A percentile compares a stretch with the other conserved stretches of the same genome.
Conservation (phyloP, 306 rosid genomes). For the Fragaria iinumae region DNA sequence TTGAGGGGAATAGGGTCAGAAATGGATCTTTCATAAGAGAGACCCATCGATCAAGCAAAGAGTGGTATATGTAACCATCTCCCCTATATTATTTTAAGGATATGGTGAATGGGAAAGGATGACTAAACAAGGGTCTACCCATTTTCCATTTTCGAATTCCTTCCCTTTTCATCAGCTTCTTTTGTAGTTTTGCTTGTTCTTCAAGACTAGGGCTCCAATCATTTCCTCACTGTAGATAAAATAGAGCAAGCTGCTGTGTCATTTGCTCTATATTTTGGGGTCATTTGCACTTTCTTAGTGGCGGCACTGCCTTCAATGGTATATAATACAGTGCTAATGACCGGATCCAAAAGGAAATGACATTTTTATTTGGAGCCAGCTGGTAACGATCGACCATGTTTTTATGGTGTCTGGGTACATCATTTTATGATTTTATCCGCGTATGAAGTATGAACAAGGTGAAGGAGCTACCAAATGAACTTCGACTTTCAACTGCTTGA, state of each 20-base stretch:
- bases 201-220: slow-evolving; percentile 38
- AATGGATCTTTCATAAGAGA: slow-evolving; percentile 49
- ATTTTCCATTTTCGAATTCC: slow-evolving; percentile 18
- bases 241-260: slow-evolving; percentile 27
- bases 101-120: slow-evolving; percentile 34
- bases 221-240: slow-evolving; percentile 24
- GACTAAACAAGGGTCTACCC: slow-evolving; percentile 24
- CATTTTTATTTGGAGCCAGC: neutral
- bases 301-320: slow-evolving; percentile 28
- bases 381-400: neutral
- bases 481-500: too few relatives aligned
- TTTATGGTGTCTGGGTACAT: neutral
- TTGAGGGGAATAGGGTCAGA: slow-evolving; percentile 41
- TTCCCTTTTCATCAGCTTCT: slow-evolving; percentile 20
- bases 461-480: neutral
- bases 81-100: slow-evolving; percentile 29
- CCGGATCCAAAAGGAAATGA: neutral
- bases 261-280: slow-evolving; percentile 26
- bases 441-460: neutral
- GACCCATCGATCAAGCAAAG: slow-evolving; percentile 15
- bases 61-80: slow-evolving; percentile 30
- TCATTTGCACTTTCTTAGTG: slow-evolving; percentile 54
- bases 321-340: neutral
- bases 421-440: neutral
- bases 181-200: slow-evolving; percentile 24